Evolutionary conservation across 371 early-diverging fungal species (phyloP), one percentile per base, ranked within the genome.

Genomic region (Rhizopus arrhizus): DNA sequence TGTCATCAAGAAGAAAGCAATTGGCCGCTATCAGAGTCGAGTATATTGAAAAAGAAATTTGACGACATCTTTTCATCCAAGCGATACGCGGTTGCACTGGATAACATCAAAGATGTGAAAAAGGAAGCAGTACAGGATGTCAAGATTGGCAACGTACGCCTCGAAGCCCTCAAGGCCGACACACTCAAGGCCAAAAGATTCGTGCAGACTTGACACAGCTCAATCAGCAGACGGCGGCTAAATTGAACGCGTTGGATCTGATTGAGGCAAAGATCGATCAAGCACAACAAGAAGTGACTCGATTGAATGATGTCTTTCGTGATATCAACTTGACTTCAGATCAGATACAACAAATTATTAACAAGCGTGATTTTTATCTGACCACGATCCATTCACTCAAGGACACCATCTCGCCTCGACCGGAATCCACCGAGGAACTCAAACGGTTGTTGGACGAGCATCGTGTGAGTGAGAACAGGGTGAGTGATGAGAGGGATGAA

Each of bases 1-100:
- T 98, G 99, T 72, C 99, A 99, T 70, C 99, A 99, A 77, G 99
- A 99, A 70, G 99, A 99, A 10, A 92, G 95, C 45, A 92, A 89
- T 63, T 99, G 99, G 95, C 99, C 99, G 7, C 81, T 99, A 15
- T 84, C 93, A 0, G 99, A 99, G 63, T 89, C 99, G 0, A 60
- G 83, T 2, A 68, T 79, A 0, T 65, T 99, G 33, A 99, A 99
- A 73, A 99, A 99, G 72, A 96, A 92, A 68, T 97, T 99, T 77
- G 99, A 99, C 75, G 99, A 98, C 33, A 99, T 99, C 47, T 99
- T 99, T 82, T 89, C 94, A 0, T 87, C 97, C 0, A 93, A 95
- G 11, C 85, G 88, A 61, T 99, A 95, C 67, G 93, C 95, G 36
- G 98, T 95, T 64, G 98, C 95, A 4, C 72, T 99, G 10, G 95